Percentiles rank a stretch among this genome's conserved stretches.
phyloP scores from a whole-genome alignment of 352 stramenopile species.

The Pythium insidiosum region DNA sequence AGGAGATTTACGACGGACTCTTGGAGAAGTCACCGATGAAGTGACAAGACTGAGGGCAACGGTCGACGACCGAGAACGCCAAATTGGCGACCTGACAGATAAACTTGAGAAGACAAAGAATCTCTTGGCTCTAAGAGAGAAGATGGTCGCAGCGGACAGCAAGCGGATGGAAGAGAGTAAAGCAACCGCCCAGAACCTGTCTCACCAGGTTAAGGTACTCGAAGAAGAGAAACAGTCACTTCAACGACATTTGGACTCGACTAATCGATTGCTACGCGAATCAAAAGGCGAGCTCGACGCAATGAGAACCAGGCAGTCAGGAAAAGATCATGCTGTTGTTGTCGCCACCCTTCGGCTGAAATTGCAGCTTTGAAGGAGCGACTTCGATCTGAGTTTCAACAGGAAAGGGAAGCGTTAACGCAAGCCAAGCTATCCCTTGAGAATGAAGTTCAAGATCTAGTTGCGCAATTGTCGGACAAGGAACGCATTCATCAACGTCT shows the following conservation, averaged over 20 bases:
- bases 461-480: constrained; percentile 32
- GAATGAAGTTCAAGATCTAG: constrained; percentile 31
- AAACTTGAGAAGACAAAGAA: too few species aligned
- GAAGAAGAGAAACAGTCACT: neutral
- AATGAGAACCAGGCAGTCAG: constrained; percentile 26
- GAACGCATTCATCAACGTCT: constrained; percentile 28
- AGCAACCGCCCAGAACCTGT: too few species aligned
- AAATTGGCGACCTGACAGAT: too few species aligned
- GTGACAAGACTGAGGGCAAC: too few species aligned
- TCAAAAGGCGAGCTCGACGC: constrained; percentile 34
- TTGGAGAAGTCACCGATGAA: too few species aligned
- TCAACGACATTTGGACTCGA: neutral
- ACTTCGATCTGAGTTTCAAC: constrained; percentile 49
- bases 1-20: too few species aligned
- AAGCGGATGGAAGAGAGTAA: too few species aligned
- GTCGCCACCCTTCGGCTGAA: constrained; percentile 53
- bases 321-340: constrained; percentile 44
- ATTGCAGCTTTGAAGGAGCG: constrained; percentile 49
- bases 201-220: too few species aligned
- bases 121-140: too few species aligned
- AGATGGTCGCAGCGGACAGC: too few species aligned
- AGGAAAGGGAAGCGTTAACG: constrained; percentile 42
- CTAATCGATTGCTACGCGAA: neutral
- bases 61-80: too few species aligned
- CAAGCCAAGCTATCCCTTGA: constrained; percentile 27